Evolutionary conservation across 1,284 basidiomycete genomes (phyloP).

Genomic region (Ceratobasidium sp.): DNA sequence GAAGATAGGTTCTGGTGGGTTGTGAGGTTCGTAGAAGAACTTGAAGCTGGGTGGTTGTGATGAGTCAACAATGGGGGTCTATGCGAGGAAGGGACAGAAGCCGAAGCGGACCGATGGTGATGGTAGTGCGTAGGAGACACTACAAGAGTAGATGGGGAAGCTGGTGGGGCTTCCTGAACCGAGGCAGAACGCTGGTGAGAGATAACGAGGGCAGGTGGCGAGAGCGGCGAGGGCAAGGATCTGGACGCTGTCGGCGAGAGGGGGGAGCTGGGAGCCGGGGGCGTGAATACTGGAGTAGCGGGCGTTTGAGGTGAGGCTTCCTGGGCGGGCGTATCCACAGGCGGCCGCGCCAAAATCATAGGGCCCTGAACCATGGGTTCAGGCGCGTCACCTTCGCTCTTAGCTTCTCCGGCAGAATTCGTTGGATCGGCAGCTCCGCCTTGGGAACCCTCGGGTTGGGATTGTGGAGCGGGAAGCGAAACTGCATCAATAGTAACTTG

Average conservation of each 20-base stretch:
- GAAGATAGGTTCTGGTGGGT: background rate
- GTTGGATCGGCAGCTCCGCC: background rate
- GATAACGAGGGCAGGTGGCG: background rate
- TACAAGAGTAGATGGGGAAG: background rate
- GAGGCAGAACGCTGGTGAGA: slow-evolving; percentile 24
- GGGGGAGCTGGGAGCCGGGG: background rate
- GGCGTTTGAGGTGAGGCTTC: background rate
- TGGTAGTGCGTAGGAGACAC: background rate
- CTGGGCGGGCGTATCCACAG: slow-evolving; percentile 22
- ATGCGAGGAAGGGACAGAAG: background rate
- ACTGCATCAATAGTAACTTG: background rate
- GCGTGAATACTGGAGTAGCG: background rate
- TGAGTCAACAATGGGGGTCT: background rate
- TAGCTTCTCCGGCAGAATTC: background rate
- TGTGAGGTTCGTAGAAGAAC: background rate
- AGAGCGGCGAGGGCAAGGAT: background rate
- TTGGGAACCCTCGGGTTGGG: background rate
- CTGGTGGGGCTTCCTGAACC: background rate
- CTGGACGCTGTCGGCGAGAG: background rate
- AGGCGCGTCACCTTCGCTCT: background rate
- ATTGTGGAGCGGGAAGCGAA: background rate
- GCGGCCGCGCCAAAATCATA: background rate
- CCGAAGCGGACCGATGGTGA: background rate
- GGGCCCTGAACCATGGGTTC: background rate
- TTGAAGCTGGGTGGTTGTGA: background rate